Percentiles rank a stretch among this genome's conserved stretches.
phyloP scores from a whole-genome alignment of 768 basidiomycete genomes.

The Trametes coccinea region DNA sequence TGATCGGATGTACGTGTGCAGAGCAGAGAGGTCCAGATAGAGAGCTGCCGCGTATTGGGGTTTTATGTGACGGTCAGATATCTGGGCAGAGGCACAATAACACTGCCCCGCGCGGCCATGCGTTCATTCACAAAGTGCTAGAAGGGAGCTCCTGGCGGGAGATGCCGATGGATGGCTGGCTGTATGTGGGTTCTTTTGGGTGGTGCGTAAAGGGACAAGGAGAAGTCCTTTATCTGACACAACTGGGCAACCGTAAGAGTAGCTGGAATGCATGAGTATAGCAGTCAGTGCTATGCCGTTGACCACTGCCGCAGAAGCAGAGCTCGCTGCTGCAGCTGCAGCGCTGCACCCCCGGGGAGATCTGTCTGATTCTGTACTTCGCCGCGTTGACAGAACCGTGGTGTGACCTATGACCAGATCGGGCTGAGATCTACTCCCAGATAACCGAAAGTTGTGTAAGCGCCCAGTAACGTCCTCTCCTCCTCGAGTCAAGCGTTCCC shows the following conservation, averaged over 20 bases:
- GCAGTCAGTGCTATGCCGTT: no score
- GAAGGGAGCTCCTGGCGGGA: constrained; percentile 4
- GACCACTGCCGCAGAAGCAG: no score
- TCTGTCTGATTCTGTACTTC: no score
- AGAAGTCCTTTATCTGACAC: no score
- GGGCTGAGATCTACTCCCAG: not conserved
- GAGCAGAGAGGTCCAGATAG: not conserved
- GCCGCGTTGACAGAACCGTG: no score
- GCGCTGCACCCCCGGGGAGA: no score
- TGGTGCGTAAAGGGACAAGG: no score
- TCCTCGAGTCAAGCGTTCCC: no score
- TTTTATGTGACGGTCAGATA: not conserved
- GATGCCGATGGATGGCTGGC: constrained; percentile 10
- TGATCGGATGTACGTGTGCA: not conserved
- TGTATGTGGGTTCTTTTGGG: not conserved
- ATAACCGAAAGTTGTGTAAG: not conserved
- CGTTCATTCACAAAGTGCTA: constrained; percentile 2
- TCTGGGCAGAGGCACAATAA: not conserved
- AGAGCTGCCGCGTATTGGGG: no score
- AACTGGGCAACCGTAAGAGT: no score
- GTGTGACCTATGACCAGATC: not conserved
- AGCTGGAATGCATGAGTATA: no score
- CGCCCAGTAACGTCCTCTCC: not conserved
- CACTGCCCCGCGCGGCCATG: constrained; percentile 2
- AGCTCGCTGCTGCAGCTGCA: no score